These are phyloP conservation scores for Radiomyces spectabilis DNA, from an alignment of 192 early-diverging fungal species.

Conservation along the genomic window DNA sequence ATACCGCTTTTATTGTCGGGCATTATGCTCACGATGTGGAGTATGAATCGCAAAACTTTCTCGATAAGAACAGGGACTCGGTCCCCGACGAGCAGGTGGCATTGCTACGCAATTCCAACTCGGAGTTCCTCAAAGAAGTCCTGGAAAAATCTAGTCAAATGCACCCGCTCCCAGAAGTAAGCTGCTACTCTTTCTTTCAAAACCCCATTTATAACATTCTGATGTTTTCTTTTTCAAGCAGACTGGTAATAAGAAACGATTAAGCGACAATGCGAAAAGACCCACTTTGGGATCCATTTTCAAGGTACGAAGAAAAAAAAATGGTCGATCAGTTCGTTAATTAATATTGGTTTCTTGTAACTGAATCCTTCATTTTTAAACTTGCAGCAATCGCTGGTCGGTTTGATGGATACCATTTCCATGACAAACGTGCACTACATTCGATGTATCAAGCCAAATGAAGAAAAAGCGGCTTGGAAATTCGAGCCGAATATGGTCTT, in stretches of 20 bases:
- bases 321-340: too few relatives aligned
- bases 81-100: slow-evolving; percentile 86
- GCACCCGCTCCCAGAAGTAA: too few relatives aligned
- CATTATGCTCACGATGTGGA: slow-evolving; percentile 94
- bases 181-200: too few relatives aligned
- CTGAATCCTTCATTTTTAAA: not conserved
- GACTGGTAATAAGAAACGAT: too few relatives aligned
- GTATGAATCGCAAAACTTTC: slow-evolving; percentile 91
- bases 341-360: too few relatives aligned
- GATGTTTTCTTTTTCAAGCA: not conserved
- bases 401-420: slow-evolving; percentile 92
- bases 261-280: slow-evolving; percentile 57
- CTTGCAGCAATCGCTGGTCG: slow-evolving; percentile 68
- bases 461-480: slow-evolving; percentile 81
- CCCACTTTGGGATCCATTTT: slow-evolving; percentile 94
- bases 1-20: slow-evolving; percentile 78
- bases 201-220: not conserved
- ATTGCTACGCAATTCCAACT: slow-evolving; percentile 65
- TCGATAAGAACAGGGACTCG: slow-evolving; percentile 99
- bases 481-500: slow-evolving; percentile 95
- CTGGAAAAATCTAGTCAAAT: slow-evolving; percentile 58
- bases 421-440: slow-evolving; percentile 94
- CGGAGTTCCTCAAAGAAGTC: slow-evolving; percentile 79
- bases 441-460: slow-evolving; percentile 99
- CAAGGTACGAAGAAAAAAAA: slow-evolving; percentile 37